A percentile compares a stretch with the other conserved stretches of the same genome.
These are phyloP conservation scores for Prototheca wickerhamii DNA, from an alignment of 163 green algal species.

Conservation along the genomic window DNA sequence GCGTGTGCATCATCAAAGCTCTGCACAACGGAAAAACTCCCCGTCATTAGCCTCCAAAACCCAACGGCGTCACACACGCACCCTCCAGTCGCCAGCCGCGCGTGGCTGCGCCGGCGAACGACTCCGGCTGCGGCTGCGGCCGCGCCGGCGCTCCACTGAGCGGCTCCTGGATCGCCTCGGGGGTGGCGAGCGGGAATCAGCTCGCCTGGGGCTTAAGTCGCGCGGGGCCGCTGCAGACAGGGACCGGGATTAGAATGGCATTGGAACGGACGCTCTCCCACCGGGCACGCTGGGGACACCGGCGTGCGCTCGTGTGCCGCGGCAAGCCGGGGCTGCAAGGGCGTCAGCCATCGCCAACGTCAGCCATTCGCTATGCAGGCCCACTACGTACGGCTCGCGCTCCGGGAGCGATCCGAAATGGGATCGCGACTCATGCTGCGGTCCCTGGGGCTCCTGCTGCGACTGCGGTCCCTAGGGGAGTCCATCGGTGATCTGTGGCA, in stretches of 20 bases:
- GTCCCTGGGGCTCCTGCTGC: slow-evolving; percentile 9
- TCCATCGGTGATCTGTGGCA: slow-evolving; percentile 1
- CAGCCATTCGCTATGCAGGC: background rate
- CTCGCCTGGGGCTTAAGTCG: background rate
- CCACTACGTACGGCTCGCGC: slow-evolving; percentile 13
- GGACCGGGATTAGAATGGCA: no score
- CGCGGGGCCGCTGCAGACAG: background rate
- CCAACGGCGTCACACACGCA: background rate
- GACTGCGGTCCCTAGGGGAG: slow-evolving; percentile 3
- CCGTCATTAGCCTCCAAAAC: background rate
- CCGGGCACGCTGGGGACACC: no score
- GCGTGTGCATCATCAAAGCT: no score
- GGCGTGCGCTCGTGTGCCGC: no score
- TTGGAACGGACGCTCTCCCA: no score
- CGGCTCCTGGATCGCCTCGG: slow-evolving; percentile 8
- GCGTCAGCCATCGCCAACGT: background rate
- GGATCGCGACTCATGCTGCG: slow-evolving; percentile 2
- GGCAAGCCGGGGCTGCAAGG: background rate
- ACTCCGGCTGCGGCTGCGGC: slow-evolving; percentile 5
- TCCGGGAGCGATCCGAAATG: slow-evolving; percentile 5
- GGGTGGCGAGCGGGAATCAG: background rate
- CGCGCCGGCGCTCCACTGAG: background rate
- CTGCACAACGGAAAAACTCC: no score
- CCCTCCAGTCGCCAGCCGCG: slow-evolving; percentile 4
- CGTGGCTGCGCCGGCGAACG: background rate